phyloP scores from a whole-genome alignment of 768 basidiomycete genomes.

The Gloeophyllum trabeum region DNA sequence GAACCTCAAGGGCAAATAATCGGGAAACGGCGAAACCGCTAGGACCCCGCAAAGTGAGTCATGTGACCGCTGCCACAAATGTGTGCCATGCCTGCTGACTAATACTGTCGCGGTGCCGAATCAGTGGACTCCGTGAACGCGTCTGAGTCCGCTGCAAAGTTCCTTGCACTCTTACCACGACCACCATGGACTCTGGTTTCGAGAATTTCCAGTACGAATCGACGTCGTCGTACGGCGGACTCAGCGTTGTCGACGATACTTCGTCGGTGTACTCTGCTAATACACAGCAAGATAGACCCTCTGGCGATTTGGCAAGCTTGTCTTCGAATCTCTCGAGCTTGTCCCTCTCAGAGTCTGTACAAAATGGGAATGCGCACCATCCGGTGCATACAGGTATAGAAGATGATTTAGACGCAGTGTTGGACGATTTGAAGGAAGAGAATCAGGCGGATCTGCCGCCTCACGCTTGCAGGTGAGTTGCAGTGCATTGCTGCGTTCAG shows the following conservation, averaged over 20 bases:
- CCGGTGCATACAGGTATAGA: conserved; percentile 32
- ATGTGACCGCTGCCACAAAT: no score
- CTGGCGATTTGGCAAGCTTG: conserved; percentile 55
- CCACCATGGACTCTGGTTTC: conserved; percentile 58
- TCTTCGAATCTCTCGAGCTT: conserved; percentile 24
- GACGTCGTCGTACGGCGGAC: conserved; percentile 67
- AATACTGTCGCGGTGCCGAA: no score
- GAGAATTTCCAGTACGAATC: conserved; percentile 83
- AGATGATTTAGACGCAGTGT: conserved; percentile 83
- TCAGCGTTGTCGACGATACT: conserved; percentile 66
- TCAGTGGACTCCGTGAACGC: no score
- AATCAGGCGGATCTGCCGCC: conserved; percentile 68
- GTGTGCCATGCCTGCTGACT: no score
- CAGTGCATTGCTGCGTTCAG: conserved; percentile 6
- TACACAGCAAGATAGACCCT: conserved; percentile 39
- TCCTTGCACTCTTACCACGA: conserved; percentile 8
- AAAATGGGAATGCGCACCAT: conserved; percentile 24
- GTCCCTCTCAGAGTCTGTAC: conserved; percentile 12
- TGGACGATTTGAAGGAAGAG: conserved; percentile 86
- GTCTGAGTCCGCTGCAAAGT: no score
- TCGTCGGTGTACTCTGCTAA: conserved; percentile 74
- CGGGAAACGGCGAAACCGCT: no score
- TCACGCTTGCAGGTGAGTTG: conserved; percentile 87
- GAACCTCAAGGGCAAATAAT: no score
- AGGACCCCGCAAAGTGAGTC: no score